Evolutionary conservation across 768 basidiomycete genomes (phyloP), one percentile per base, ranked within the genome.

Genomic region (Pilatotrama ljubarskyi): DNA sequence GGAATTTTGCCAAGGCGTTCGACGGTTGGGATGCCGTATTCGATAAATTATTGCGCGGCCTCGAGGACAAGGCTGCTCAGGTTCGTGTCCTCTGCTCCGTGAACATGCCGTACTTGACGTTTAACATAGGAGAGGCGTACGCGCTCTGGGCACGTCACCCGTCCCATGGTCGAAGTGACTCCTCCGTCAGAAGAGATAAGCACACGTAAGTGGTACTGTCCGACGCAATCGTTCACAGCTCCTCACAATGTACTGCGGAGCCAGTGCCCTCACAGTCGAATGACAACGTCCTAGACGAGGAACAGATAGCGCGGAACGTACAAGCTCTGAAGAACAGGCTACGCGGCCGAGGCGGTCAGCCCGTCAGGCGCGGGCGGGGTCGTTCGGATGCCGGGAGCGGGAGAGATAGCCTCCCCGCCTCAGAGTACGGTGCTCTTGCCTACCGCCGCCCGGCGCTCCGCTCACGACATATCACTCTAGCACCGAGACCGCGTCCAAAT

Each of bases 261-360:
- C 6, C 58, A 86, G 82, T 76, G 44, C 83, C 82, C 1, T 76
- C 80, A 2, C 75, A 80, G 62, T 75, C 80, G 8, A 68, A 79
- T 20, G 83, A 85, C 41, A 71, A 76, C 2, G 77, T 84, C 2
- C 80, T 82, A 41, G 93, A 95, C 62, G 93, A 92, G 58, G 90
- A 96, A 69, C 87, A 94, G 67, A 98, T 98, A 62, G 87, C 95
- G 3, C 82, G 91, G 65, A 97, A 95, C 69, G 91, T 97, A 1
- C 88, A 94, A 65, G 92, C 91, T 0, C 79, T 99, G 54, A 97
- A 95, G 74, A 87, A 82, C 52, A 82, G 93, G 32, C 74, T 97
- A 50, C 90, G 92, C 55, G 90, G 90, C 25, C 80, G 88, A 52
- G 89, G 87, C 0, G 84, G 84, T 2, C 76, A 84, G 59, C 80